A percentile compares a stretch with the other conserved stretches of the same genome.
phyloP scores from a whole-genome alignment of 768 basidiomycete genomes.

The Porphyrellus cyaneotinctus region DNA sequence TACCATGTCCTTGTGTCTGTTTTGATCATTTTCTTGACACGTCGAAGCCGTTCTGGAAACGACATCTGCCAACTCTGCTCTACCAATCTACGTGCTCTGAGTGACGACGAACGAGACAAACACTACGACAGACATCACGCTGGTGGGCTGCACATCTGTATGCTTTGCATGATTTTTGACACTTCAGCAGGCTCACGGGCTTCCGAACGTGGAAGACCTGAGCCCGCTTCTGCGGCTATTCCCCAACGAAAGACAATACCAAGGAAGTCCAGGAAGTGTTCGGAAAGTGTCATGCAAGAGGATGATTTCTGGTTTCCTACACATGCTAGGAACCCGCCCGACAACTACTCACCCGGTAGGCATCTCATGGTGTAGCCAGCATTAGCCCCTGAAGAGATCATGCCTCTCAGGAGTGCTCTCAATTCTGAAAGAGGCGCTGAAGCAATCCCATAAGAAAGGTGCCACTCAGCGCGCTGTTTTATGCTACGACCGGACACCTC shows the following conservation, averaged over 20 bases:
- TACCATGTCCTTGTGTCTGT: background rate
- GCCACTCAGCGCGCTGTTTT: conserved; percentile 53
- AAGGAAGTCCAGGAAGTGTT: conserved; percentile 11
- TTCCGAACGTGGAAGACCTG: conserved; percentile 15
- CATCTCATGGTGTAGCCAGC: conserved; percentile 11
- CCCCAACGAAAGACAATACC: background rate
- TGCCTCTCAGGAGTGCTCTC: conserved; percentile 54
- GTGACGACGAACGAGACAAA: conserved; percentile 36
- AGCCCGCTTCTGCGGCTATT: background rate
- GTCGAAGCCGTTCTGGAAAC: conserved; percentile 11
- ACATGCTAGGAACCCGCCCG: conserved; percentile 40
- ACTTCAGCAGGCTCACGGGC: conserved; percentile 7
- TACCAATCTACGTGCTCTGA: conserved; percentile 36
- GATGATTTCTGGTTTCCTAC: conserved; percentile 68
- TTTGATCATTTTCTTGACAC: background rate
- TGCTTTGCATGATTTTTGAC: background rate
- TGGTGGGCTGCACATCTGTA: conserved; percentile 14
- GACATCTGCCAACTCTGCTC: conserved; percentile 51
- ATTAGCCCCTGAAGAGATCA: conserved; percentile 13
- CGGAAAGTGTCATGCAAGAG: conserved; percentile 12
- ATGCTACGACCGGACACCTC: conserved; percentile 59
- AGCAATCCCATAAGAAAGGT: conserved; percentile 48
- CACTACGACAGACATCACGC: conserved; percentile 56
- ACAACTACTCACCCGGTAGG: conserved; percentile 68
- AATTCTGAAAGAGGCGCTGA: conserved; percentile 53